Conservation (phyloP, 2,329 filamentous ascomycete species). For the Penicillium brasilianum region DNA sequence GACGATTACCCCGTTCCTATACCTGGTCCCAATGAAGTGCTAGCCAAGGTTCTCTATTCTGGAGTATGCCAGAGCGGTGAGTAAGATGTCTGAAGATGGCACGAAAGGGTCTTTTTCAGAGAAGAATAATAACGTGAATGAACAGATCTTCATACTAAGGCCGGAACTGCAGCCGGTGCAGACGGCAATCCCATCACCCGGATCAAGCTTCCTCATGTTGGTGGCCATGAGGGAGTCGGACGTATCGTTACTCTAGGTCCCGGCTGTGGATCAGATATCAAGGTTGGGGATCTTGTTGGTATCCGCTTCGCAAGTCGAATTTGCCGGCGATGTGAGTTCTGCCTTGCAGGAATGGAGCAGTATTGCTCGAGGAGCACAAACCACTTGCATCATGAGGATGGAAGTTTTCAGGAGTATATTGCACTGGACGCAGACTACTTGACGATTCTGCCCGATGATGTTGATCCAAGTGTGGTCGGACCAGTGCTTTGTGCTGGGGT, state of each 20-base stretch:
- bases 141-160: conserved; percentile 47
- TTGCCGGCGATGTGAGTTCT: conserved; percentile 52
- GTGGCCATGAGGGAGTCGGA: conserved; percentile 54
- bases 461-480: conserved; percentile 48
- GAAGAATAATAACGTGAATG: conserved; percentile 1
- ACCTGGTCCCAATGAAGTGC: conserved; percentile 48
- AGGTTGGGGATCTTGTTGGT: conserved; percentile 49
- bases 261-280: conserved; percentile 40
- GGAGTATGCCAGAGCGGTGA: conserved; percentile 54
- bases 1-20: conserved; percentile 49
- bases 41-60: conserved; percentile 53
- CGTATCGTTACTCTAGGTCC: conserved; percentile 49
- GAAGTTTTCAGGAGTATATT: conserved; percentile 53
- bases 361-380: conserved; percentile 51
- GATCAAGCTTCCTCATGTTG: conserved; percentile 54
- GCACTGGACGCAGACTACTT: conserved; percentile 52
- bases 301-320: conserved; percentile 51
- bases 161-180: conserved; percentile 45
- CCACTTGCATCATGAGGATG: conserved; percentile 54
- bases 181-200: conserved; percentile 50
- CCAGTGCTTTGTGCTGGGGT: conserved; percentile 53
- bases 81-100: conserved; percentile 12
- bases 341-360: conserved; percentile 48
- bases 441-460: conserved; percentile 50
- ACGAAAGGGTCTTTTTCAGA: neutral